Evolutionary conservation across 768 basidiomycete genomes (phyloP).

Genomic region (Dictyophora rubrovolvata): DNA sequence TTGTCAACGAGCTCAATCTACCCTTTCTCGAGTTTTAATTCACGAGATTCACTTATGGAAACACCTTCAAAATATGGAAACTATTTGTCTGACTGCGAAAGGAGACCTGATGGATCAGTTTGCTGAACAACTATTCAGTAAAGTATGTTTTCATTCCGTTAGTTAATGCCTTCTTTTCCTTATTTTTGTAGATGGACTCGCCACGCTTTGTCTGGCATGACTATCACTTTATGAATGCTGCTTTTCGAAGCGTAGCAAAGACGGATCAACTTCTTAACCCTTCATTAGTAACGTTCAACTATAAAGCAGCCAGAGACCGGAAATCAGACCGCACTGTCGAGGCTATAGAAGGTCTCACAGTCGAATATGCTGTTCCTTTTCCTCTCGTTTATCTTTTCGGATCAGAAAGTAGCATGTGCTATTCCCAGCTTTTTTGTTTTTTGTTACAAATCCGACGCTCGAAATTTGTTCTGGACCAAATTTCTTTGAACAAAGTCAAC

Average conservation of each 20-base stretch:
- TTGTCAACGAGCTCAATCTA: constrained; percentile 41
- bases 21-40: constrained; percentile 46
- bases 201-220: constrained; percentile 58
- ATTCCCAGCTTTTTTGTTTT: constrained; percentile 60
- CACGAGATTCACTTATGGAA: constrained; percentile 46
- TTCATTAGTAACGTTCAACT: constrained; percentile 63
- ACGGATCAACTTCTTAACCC: constrained; percentile 46
- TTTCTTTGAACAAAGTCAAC: constrained; percentile 31
- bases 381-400: constrained; percentile 73
- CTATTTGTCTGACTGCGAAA: constrained; percentile 61
- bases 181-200: constrained; percentile 55
- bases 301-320: constrained; percentile 40
- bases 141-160: constrained; percentile 33
- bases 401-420: constrained; percentile 42
- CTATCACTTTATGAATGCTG: constrained; percentile 75
- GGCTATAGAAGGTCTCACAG: constrained; percentile 51
- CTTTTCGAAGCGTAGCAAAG: constrained; percentile 54
- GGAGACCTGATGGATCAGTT: constrained; percentile 75
- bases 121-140: constrained; percentile 60
- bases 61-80: constrained; percentile 57
- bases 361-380: constrained; percentile 79
- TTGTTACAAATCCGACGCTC: constrained; percentile 66
- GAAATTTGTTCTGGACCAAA: constrained; percentile 59
- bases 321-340: constrained; percentile 46
- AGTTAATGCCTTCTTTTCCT: neutral